Evolutionary conservation across 306 rosid species (phyloP).

Genomic region (Medicago lupulina): DNA sequence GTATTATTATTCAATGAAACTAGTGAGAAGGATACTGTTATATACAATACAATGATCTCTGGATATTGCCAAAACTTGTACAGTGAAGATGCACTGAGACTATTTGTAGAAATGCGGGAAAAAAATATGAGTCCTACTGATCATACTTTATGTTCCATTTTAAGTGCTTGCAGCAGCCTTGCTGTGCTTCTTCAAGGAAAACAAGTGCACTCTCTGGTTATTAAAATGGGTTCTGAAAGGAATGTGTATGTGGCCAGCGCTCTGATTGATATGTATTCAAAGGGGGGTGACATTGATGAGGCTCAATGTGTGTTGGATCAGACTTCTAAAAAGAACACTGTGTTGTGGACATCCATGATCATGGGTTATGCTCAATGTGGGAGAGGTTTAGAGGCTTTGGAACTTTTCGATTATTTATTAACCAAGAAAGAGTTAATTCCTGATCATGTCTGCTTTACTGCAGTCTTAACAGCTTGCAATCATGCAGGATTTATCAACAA

Average conservation of each 20-base stretch:
- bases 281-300: conserved; percentile 61
- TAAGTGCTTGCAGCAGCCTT: conserved; percentile 68
- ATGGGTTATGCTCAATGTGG: conserved; percentile 72
- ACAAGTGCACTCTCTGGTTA: conserved; percentile 61
- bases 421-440: conserved; percentile 50
- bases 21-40: conserved; percentile 52
- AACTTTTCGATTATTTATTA: conserved; percentile 60
- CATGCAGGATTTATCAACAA: conserved; percentile 64
- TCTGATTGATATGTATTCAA: conserved; percentile 74
- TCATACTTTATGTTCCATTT: conserved; percentile 58
- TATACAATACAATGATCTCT: conserved; percentile 67
- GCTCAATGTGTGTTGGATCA: conserved; percentile 57
- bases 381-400: conserved; percentile 62
- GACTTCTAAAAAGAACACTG: conserved; percentile 51
- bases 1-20: conserved; percentile 53
- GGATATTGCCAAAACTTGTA: conserved; percentile 57
- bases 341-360: conserved; percentile 69
- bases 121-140: conserved; percentile 52
- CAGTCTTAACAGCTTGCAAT: conserved; percentile 69
- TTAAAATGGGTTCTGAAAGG: conserved; percentile 64
- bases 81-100: conserved; percentile 56
- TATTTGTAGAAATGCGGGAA: conserved; percentile 63
- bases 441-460: conserved; percentile 62
- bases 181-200: conserved; percentile 61
- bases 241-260: conserved; percentile 68